Base-by-base conservation (phyloP, 352 stramenopile genomes). In the Phytophthora hybrid region DNA sequence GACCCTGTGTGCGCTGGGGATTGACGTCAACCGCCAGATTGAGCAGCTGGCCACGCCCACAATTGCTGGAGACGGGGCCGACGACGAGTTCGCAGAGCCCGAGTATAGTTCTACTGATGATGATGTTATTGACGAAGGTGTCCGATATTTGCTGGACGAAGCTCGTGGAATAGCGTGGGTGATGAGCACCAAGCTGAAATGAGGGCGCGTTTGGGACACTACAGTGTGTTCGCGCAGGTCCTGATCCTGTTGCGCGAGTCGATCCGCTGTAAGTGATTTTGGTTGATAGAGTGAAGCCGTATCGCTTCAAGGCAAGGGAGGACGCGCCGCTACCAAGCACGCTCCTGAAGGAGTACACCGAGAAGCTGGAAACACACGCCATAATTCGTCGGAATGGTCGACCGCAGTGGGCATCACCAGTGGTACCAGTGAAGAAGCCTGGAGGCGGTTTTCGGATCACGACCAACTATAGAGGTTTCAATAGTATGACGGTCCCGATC, bases 391-490 rank as follows among this genome's bases (percentile, higher is more conserved):
- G 46, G 5, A 67, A 67, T 18, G 59, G 59, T 23, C 4, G 19
- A 19, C 51, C 19, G 23, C 60, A 49, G 1, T 67, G 47, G 60
- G 51, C 60, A 31, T 67, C 29, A 5, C 29, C 60, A 54, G 60
- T 14, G 1, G 18, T 67, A 8, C 51, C 51, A 21, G 21, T 67
- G 11, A 6, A 18, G 6, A 66, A 66, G 9, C 21, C 49, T 32
- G 60, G 62, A 44, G 37, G 37, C 37, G 37, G 37, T 44, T 67
- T 67, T 37, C 41, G 58, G 6, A 53, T 64, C 14, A 64, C 58
- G 1, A 14, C 37, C 4, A 41, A 44, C 21, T 64, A 64, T 46
- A 21, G 58, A 7, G 26, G 1, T 9, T 8, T 64, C 11, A 64
- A 64, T 11, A 11, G 8, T 5, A 64, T 64, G 58, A 64, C 58